Percentiles rank a stretch among this genome's conserved stretches.
Conservation (phyloP, 1,284 basidiomycete genomes). For the Trichosporon sp. region DNA sequence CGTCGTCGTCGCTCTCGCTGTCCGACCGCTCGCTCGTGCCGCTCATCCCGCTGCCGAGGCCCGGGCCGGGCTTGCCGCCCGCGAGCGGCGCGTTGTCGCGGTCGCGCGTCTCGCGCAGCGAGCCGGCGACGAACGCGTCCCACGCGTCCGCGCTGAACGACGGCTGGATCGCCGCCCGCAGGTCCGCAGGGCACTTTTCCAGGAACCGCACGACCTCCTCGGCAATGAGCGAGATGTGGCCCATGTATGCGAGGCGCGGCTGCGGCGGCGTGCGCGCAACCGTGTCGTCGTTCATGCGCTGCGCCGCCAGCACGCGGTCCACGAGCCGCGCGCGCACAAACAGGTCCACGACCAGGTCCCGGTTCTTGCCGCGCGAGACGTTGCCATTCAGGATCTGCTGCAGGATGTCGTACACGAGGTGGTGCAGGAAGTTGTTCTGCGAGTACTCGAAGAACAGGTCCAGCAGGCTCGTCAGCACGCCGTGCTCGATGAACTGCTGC, state of each 20-base stretch:
- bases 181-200: slow-evolving; percentile 76
- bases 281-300: slow-evolving; percentile 64
- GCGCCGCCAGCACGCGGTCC: slow-evolving; percentile 76
- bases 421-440: slow-evolving; percentile 98
- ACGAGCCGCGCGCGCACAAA: slow-evolving; percentile 76
- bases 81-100: slow-evolving; percentile 74
- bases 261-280: slow-evolving; percentile 9
- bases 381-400: slow-evolving; percentile 92
- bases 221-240: slow-evolving; percentile 82
- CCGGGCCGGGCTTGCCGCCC: slow-evolving; percentile 55
- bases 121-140: slow-evolving; percentile 78
- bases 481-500: slow-evolving; percentile 64
- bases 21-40: slow-evolving; percentile 19
- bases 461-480: slow-evolving; percentile 67
- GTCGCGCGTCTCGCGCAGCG: slow-evolving; percentile 78
- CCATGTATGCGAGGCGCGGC: slow-evolving; percentile 90
- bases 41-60: slow-evolving; percentile 13
- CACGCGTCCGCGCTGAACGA: slow-evolving; percentile 74
- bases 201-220: slow-evolving; percentile 52
- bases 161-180: slow-evolving; percentile 61
- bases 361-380: slow-evolving; percentile 69
- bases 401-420: slow-evolving; percentile 91
- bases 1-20: slow-evolving; percentile 33
- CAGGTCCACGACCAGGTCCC: slow-evolving; percentile 71
- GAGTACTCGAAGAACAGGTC: slow-evolving; percentile 93